Conservation (phyloP, 352 stramenopile genomes). For the Peronospora tabacina region DNA sequence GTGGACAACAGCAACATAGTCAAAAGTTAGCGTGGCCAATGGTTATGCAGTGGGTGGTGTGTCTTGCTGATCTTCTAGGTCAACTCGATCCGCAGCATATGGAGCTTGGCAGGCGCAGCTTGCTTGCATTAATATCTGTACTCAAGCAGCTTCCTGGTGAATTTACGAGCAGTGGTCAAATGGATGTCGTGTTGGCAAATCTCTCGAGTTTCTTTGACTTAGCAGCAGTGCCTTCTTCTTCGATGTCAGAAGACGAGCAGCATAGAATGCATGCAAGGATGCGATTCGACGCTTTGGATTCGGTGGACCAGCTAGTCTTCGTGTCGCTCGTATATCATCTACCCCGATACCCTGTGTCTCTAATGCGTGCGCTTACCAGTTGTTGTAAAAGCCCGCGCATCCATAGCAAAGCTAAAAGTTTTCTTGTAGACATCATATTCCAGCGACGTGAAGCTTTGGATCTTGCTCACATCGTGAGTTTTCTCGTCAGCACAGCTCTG, state of each 20-base stretch:
- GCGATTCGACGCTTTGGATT: constrained; percentile 47
- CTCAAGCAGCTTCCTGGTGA: constrained; percentile 71
- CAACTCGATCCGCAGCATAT: constrained; percentile 56
- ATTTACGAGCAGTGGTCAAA: constrained; percentile 31
- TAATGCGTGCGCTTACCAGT: constrained; percentile 61
- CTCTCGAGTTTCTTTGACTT: constrained; percentile 62
- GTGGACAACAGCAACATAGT: constrained; percentile 21
- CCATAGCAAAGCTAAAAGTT: constrained; percentile 65
- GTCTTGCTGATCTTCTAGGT: constrained; percentile 52
- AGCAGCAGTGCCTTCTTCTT: constrained; percentile 18
- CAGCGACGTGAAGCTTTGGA: constrained; percentile 55
- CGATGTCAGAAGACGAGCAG: constrained; percentile 20
- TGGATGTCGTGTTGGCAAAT: constrained; percentile 50
- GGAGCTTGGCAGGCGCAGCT: constrained; percentile 45
- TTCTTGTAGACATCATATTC: constrained; percentile 74
- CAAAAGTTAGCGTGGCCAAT: constrained; percentile 44
- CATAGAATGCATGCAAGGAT: constrained; percentile 24
- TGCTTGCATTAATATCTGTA: constrained; percentile 66
- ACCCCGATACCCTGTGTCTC: constrained; percentile 50
- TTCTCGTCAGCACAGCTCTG: constrained; percentile 71
- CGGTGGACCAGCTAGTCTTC: constrained; percentile 57
- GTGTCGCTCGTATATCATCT: constrained; percentile 70
- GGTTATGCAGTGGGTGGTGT: constrained; percentile 63
- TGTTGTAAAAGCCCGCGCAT: constrained; percentile 68
- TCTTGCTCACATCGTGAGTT: constrained; percentile 69